Percentiles rank a stretch among this genome's conserved stretches.
These are phyloP conservation scores for Turnera subulata DNA, from an alignment of 345 rosid genomes.

Conservation along the genomic window DNA sequence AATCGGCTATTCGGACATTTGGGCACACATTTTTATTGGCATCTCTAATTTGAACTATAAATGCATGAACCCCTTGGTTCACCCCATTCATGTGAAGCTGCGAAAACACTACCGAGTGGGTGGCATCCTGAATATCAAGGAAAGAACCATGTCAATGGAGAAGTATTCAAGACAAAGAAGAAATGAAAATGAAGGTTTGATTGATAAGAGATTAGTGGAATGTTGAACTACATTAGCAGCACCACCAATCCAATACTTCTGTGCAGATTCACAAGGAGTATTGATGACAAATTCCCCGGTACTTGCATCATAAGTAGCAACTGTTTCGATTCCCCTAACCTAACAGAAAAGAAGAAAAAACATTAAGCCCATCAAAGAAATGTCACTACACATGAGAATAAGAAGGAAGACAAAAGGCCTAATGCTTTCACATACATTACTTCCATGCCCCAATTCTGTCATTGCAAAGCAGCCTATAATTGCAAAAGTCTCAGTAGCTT, in stretches of 20 bases:
- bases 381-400: background rate
- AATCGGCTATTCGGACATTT: constrained; percentile 79
- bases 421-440: constrained; percentile 67
- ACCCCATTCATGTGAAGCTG: constrained; percentile 73
- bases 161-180: background rate
- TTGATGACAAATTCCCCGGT: constrained; percentile 74
- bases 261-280: constrained; percentile 97
- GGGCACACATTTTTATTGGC: constrained; percentile 65
- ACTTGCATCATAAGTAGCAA: constrained; percentile 67
- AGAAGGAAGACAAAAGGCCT: constrained; percentile 5
- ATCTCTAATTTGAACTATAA: constrained; percentile 82
- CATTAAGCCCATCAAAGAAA: background rate
- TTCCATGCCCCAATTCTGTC: constrained; percentile 98
- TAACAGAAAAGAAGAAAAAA: no score
- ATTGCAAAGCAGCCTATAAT: constrained; percentile 93
- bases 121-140: constrained; percentile 67
- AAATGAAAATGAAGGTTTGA: background rate
- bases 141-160: constrained; percentile 20
- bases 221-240: constrained; percentile 73
- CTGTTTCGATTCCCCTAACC: constrained; percentile 97
- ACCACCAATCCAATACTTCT: constrained; percentile 98
- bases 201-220: background rate
- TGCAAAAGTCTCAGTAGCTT: constrained; percentile 56
- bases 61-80: constrained; percentile 93
- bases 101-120: constrained; percentile 86